phyloP scores from a whole-genome alignment of 2,329 filamentous ascomycete genomes.

The Ceratocystis harringtonii region DNA sequence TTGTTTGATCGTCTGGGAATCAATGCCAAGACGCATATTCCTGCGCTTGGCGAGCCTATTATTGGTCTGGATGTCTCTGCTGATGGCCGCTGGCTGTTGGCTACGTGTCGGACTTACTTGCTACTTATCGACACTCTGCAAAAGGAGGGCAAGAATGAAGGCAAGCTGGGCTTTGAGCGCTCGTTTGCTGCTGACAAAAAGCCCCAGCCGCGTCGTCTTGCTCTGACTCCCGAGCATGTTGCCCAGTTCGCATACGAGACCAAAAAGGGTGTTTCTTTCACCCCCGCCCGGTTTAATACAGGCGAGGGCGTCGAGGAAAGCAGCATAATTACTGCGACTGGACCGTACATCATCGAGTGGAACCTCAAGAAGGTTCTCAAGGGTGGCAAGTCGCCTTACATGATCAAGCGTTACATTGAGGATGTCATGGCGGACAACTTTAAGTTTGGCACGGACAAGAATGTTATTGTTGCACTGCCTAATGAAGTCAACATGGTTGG shows the following conservation, averaged over 20 bases:
- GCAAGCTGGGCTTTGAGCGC: constrained; percentile 95
- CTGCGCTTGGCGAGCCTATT: constrained; percentile 86
- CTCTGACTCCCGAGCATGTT: constrained; percentile 77
- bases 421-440: constrained; percentile 98
- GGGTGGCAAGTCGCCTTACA: constrained; percentile 75
- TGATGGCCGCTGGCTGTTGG: constrained; percentile 88
- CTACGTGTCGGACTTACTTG: constrained; percentile 86
- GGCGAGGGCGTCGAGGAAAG: constrained; percentile 70
- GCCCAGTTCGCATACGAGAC: constrained; percentile 98
- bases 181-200: constrained; percentile 85
- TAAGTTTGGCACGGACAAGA: constrained; percentile 93
- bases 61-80: constrained; percentile 90
- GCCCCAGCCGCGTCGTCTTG: constrained; percentile 80
- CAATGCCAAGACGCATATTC: constrained; percentile 93
- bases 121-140: constrained; percentile 85
- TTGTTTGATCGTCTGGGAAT: constrained; percentile 93
- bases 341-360: constrained; percentile 95
- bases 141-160: constrained; percentile 86
- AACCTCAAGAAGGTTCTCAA: constrained; percentile 76
- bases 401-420: constrained; percentile 90
- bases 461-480: constrained; percentile 89
- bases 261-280: constrained; percentile 71
- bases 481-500: constrained; percentile 98
- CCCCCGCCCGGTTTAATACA: constrained; percentile 84
- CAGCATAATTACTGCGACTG: constrained; percentile 90